A percentile compares a stretch with the other conserved stretches of the same genome.
Evolutionary conservation across 192 early-diverging fungal genomes (phyloP).

Genomic region (Neocallimastix lanati): DNA sequence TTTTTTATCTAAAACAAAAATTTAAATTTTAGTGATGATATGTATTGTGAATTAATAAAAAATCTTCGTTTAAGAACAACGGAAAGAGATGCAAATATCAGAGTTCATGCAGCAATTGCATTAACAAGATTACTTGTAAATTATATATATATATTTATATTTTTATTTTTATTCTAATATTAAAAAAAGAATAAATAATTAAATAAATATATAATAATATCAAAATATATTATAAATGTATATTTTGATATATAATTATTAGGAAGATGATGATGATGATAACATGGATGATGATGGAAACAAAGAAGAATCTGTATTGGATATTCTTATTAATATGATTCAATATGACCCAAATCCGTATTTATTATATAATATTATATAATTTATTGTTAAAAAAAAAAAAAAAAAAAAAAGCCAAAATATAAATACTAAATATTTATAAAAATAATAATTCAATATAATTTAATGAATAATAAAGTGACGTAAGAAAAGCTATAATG

Average conservation of each 20-base stretch:
- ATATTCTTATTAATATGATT: conserved; percentile 42
- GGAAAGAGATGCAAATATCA: conserved; percentile 64
- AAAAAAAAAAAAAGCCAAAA: too few species aligned
- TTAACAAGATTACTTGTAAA: conserved; percentile 51
- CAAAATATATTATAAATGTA: too few species aligned
- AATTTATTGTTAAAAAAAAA: too few species aligned
- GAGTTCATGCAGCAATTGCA: conserved; percentile 59
- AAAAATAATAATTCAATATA: background rate
- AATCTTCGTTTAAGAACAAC: conserved; percentile 47
- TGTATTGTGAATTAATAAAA: conserved; percentile 47
- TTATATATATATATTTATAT: background rate
- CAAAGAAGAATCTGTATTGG: conserved; percentile 33
- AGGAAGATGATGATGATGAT: conserved; percentile 16
- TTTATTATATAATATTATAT: conserved; percentile 2
- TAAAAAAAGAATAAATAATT: too few species aligned
- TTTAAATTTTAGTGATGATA: conserved; percentile 33
- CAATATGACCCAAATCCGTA: conserved; percentile 59
- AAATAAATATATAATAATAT: too few species aligned
- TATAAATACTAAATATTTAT: too few species aligned
- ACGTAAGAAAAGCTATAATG: conserved; percentile 64
- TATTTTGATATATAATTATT: conserved; percentile 26
- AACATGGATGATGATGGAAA: conserved; percentile 5
- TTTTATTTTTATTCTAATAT: too few species aligned
- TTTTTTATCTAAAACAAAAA: too few species aligned
- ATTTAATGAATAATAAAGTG: conserved; percentile 13